Evolutionary conservation across 164 flowering plant genomes (phyloP), one percentile per base, ranked within the genome.

Genomic region (Aristolochia fimbriata): DNA sequence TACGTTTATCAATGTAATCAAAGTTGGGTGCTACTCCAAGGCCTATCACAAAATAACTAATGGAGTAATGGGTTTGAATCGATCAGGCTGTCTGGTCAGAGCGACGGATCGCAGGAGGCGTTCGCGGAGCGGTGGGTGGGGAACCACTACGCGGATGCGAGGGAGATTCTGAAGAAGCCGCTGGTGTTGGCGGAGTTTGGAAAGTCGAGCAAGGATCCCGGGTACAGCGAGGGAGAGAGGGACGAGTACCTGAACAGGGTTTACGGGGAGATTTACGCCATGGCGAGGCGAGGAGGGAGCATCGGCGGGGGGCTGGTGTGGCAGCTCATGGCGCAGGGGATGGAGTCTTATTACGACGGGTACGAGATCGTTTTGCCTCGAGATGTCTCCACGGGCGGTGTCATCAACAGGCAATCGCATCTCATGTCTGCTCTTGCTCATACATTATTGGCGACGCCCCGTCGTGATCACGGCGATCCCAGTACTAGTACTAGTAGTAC

Each of bases 341-440:
- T 93, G 17, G 96, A 92, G 11, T 78, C 84, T 69, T 87, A 87
- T 93, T 84, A 92, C 58, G 98, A 92, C 66, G 98, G 96, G 8
- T 88, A 88, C 70, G 96, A 93, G 1, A 55, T 87, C 59, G 78
- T 83, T 30, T 83, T 92, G 11, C 71, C 91, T 2, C 79, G 83
- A 50, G 68, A 82, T 47, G 83, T 81, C 59, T 78, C 95, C 1
- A 76, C 80, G 15, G 51, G 94, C 20, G 72, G 74, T 47, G 78
- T 91, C 50, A 78, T 91, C 12, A 73, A 96, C 30, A 82, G 77
- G 56, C 94, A 88, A 0, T 88, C 93, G 9, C 43, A 7, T 37
- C 43, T 37, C 9, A 37, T 37, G 43, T 37, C 43, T 1, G 7
- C 4, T 10, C 43, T 37, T 7, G 43, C 43, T 1, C 43, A 7